Conservation (phyloP, 805 yeast species). For the Metschnikowia kofuensis region DNA sequence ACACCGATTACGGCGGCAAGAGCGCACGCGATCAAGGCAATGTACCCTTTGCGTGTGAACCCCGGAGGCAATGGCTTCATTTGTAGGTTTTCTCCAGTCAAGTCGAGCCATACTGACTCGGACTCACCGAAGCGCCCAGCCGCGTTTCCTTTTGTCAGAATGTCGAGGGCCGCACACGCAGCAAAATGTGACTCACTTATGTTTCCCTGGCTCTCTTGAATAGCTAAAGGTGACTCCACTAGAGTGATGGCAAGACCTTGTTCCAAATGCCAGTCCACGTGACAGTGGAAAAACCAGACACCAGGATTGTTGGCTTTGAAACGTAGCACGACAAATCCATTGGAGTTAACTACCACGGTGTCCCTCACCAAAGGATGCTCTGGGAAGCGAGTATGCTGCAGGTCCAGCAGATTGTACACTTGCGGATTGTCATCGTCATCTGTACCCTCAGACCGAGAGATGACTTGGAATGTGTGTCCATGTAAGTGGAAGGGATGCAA, state of each 20-base stretch:
- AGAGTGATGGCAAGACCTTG: constrained; percentile 76
- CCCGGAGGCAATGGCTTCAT: constrained; percentile 64
- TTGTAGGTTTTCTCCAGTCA: constrained; percentile 61
- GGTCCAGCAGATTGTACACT: constrained; percentile 43
- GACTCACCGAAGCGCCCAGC: constrained; percentile 54
- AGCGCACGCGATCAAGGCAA: constrained; percentile 56
- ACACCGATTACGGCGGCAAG: constrained; percentile 59
- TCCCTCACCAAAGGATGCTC: constrained; percentile 67
- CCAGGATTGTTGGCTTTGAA: constrained; percentile 88
- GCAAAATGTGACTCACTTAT: constrained; percentile 49
- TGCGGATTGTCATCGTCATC: constrained; percentile 55
- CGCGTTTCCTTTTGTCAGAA: constrained; percentile 62
- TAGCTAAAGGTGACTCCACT: constrained; percentile 63
- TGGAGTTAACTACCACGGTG: constrained; percentile 63
- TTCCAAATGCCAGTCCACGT: constrained; percentile 79
- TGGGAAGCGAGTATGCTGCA: constrained; percentile 44
- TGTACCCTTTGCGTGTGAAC: constrained; percentile 66
- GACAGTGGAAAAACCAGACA: constrained; percentile 93
- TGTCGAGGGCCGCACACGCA: constrained; percentile 46
- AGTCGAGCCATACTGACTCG: constrained; percentile 48
- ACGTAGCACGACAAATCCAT: constrained; percentile 66
- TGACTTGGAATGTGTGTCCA: constrained; percentile 67
- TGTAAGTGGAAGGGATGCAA: constrained; percentile 79
- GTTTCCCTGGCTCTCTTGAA: constrained; percentile 30
- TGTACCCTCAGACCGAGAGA: constrained; percentile 49